A percentile compares a stretch with the other conserved stretches of the same genome.
Conservation (phyloP, 306 rosid species). For the Begonia peltatifolia region DNA sequence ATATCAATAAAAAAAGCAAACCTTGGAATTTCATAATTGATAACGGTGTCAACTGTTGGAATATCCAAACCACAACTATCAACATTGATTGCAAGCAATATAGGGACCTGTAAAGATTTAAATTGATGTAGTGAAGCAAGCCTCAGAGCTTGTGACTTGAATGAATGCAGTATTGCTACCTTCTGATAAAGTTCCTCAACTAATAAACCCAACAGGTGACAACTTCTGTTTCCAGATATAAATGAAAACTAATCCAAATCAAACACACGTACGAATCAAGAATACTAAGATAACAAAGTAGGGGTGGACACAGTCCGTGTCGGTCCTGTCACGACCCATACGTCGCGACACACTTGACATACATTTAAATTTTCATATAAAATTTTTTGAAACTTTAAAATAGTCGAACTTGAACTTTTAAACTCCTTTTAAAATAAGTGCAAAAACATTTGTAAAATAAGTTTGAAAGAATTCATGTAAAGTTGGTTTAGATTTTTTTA, state of each 20-base stretch:
- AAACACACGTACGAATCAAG: no score
- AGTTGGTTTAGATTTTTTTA: no score
- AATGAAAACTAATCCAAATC: background rate
- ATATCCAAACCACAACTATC: conserved; percentile 92
- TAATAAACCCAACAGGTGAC: conserved; percentile 60
- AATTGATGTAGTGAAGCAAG: conserved; percentile 68
- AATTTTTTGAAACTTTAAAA: no score
- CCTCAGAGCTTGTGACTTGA: conserved; percentile 64
- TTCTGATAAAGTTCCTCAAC: conserved; percentile 73
- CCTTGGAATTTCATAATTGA: conserved; percentile 89
- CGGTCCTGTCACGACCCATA: no score
- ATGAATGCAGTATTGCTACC: conserved; percentile 61
- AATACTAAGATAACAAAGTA: no score
- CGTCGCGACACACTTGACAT: no score
- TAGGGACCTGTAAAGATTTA: conserved; percentile 70
- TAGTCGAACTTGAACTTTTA: no score
- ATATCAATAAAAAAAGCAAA: conserved; percentile 12
- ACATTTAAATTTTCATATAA: no score
- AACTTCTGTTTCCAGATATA: conserved; percentile 38
- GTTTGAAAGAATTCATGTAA: no score
- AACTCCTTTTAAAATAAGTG: no score
- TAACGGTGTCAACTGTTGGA: conserved; percentile 80
- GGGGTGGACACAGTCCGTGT: no score
- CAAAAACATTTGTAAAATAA: no score
- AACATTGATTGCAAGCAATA: conserved; percentile 86